phyloP scores from a whole-genome alignment of 257 asterid genomes.

The Galeopsis tetrahit region DNA sequence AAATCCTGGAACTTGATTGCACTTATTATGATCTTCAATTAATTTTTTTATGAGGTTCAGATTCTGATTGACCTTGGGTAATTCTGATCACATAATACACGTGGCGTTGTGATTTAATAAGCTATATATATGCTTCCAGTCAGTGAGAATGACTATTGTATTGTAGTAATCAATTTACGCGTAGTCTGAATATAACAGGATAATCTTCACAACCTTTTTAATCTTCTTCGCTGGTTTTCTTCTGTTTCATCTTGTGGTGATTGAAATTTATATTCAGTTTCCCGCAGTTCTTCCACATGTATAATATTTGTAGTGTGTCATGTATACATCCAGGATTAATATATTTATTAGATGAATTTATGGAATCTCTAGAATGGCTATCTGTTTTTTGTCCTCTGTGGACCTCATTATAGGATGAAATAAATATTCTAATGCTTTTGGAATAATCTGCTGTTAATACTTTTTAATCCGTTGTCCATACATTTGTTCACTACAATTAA shows the following conservation, averaged over 20 bases:
- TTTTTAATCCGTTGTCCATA: neutral
- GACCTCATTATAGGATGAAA: neutral
- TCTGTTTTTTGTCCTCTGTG: slow-evolving; percentile 11
- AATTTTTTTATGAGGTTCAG: neutral
- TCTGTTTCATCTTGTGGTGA: neutral
- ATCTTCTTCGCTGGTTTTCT: neutral
- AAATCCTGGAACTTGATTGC: slow-evolving; percentile 3
- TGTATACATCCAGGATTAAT: neutral
- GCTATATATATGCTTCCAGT: neutral
- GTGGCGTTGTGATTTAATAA: neutral
- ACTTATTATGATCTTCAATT: neutral
- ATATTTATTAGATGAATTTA: neutral
- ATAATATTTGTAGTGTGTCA: neutral
- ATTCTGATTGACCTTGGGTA: slow-evolving; percentile 10
- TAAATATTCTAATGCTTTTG: slow-evolving; percentile 16
- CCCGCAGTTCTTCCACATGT: slow-evolving; percentile 2
- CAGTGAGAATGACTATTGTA: neutral
- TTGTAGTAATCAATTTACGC: neutral
- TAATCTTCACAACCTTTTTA: slow-evolving; percentile 7
- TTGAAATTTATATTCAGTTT: neutral
- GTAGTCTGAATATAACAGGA: slow-evolving; percentile 7
- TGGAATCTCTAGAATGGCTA: neutral
- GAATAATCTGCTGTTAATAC: neutral
- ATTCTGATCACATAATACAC: slow-evolving; percentile 2
- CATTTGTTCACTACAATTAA: slow-evolving; percentile 22